These are phyloP conservation scores for Candida gorgasii DNA, from an alignment of 805 yeast species.

Conservation along the genomic window DNA sequence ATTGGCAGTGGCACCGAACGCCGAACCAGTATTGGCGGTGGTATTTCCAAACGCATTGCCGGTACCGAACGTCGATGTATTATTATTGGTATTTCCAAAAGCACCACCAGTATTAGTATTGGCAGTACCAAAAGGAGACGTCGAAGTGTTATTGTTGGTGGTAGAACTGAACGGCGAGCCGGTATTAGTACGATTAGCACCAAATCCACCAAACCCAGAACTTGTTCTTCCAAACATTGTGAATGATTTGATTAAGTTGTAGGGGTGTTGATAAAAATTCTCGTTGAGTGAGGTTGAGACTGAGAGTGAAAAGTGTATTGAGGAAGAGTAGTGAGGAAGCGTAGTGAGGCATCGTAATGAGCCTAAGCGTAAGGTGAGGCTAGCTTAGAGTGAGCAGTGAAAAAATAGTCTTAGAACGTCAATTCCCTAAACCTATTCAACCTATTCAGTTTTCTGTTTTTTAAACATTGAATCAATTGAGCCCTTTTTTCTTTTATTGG, in stretches of 20 bases:
- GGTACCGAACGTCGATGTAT: slow-evolving; percentile 5
- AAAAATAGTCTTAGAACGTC: too few relatives aligned
- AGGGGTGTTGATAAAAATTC: slow-evolving; percentile 2
- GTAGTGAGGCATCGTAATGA: too few relatives aligned
- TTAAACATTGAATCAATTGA: slow-evolving; percentile 15
- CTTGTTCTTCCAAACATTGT: slow-evolving; percentile 52
- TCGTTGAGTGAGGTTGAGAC: not conserved
- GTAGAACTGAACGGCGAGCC: slow-evolving; percentile 39
- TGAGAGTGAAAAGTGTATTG: not conserved
- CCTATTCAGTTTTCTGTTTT: slow-evolving; percentile 3
- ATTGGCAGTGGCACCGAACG: slow-evolving; percentile 44
- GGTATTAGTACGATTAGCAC: slow-evolving; percentile 23
- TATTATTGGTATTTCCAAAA: slow-evolving; percentile 25
- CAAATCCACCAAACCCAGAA: slow-evolving; percentile 56
- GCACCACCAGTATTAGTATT: slow-evolving; percentile 20
- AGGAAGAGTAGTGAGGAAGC: not conserved
- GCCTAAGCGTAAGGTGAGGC: too few relatives aligned
- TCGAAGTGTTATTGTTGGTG: slow-evolving; percentile 22
- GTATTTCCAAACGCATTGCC: slow-evolving; percentile 6
- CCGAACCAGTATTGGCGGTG: slow-evolving; percentile 7
- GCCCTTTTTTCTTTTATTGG: slow-evolving; percentile 8
- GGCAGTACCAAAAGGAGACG: slow-evolving; percentile 38
- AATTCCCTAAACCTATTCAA: too few relatives aligned
- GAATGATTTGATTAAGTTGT: too few relatives aligned
- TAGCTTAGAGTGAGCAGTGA: too few relatives aligned